Base-by-base conservation (phyloP, 768 basidiomycete species). In the Clitopilus hobsonii region DNA sequence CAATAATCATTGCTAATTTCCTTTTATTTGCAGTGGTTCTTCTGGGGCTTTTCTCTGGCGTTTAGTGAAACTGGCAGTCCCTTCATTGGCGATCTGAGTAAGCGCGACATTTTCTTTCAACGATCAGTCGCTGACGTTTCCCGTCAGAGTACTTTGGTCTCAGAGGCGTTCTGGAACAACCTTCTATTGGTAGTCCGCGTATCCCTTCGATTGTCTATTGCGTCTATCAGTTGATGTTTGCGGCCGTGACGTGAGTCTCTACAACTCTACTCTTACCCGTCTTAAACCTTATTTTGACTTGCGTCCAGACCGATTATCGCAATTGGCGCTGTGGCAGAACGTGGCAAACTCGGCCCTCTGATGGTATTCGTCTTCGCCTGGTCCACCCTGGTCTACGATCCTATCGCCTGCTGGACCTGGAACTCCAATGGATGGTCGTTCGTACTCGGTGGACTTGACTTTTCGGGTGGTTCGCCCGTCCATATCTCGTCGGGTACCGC, bases 401-500 rank as follows among this genome's bases (percentile, higher is more conserved):
- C 94, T 1, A 85, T 98, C 54, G 96, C 93, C 0, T 93, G 91
- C 72, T 97, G 95, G 94, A 91, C 94, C 4, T 98, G 96, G 96
- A 94, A 93, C 63, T 59, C 80, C 28, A 82, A 88, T 27, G 84
- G 84, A 36, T 85, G 82, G 94, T 87, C 89, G 0, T 85, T 76
- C 70, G 66, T 83, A 27, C 76, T 91, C 51, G 95, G 93, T 14
- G 89, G 88, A 54, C 87, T 93, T 53, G 91, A 94, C 66, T 95
- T 96, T 58, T 95, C 95, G 6, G 95, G 95, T 25, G 96, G 96
- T 52, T 95, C 93, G 11, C 96, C 96, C 18, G 94, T 99, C 57
- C 95, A 99, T 66, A 98, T 99, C 61, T 89, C 89, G 14, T 95
- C 93, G 11, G 96, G 96, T 45, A 86, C 86, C 0, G 94, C 93